Conservation (phyloP, 148 eudicot genomes). For the Amaranthus hypochondriacus region DNA sequence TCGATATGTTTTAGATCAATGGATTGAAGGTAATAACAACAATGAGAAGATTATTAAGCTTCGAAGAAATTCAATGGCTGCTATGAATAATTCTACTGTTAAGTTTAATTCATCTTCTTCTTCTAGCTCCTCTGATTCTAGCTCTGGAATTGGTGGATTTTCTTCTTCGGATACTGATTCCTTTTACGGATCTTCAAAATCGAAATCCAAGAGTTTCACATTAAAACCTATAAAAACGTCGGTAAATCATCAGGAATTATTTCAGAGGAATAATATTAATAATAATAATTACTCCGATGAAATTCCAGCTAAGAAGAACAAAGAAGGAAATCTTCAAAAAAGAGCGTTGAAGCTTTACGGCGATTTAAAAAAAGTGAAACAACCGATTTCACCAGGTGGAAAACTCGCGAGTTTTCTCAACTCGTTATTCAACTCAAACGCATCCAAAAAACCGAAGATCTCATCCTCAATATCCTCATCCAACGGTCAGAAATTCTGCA, state of each 20-base stretch:
- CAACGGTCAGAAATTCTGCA: background rate
- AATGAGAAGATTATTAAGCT: background rate
- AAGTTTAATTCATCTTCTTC: slow-evolving; percentile 24
- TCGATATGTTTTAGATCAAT: slow-evolving; percentile 42
- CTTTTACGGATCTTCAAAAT: slow-evolving; percentile 11
- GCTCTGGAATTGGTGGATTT: slow-evolving; percentile 30
- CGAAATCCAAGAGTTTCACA: slow-evolving; percentile 3
- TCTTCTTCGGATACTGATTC: slow-evolving; percentile 32
- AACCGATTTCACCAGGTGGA: slow-evolving; percentile 91
- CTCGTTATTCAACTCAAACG: slow-evolving; percentile 47
- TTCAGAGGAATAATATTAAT: slow-evolving; percentile 22
- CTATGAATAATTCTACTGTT: background rate
- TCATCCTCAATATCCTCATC: slow-evolving; percentile 6
- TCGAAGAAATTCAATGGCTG: slow-evolving; percentile 16
- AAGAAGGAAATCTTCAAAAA: slow-evolving; percentile 23
- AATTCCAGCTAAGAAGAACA: slow-evolving; percentile 16
- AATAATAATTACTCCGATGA: slow-evolving; percentile 32
- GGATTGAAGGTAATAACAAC: slow-evolving; percentile 35
- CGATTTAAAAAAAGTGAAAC: slow-evolving; percentile 72
- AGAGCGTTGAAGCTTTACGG: slow-evolving; percentile 75
- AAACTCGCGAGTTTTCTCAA: slow-evolving; percentile 67
- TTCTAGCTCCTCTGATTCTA: slow-evolving; percentile 30
- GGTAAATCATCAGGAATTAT: background rate
- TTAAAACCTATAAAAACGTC: slow-evolving; percentile 28
- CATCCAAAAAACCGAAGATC: slow-evolving; percentile 38